Base-by-base conservation (phyloP, 495 filamentous ascomycete genomes). In the Penicillium arizonense region DNA sequence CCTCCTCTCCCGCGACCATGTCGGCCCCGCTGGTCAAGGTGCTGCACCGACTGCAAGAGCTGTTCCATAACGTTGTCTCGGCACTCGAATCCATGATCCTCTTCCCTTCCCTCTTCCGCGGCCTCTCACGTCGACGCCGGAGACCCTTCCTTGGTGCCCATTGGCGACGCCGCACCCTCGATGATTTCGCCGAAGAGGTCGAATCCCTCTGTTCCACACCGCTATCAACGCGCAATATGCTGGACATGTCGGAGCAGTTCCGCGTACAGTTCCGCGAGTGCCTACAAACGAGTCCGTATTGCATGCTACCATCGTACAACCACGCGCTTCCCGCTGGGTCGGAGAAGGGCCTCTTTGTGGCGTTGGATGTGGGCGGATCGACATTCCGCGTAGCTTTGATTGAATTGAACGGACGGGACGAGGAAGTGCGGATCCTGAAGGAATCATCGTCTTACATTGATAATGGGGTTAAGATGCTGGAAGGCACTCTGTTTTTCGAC, bases 271-370 rank as follows among this genome's bases (percentile, higher is more conserved):
- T 84, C 61, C 65, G 59, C 40, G 61, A 74, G 39, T 81, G 78
- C 48, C 67, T 87, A 8, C 69, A 79, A 51, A 65, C 65, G 18
- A 83, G 77, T 60, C 72, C 78, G 9, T 75, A 77, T 50, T 82
- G 78, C 68, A 88, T 87, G 85, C 72, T 87, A 35, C 85, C 85
- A 0, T 87, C 85, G 5, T 85, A 82, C 69, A 85, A 79, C 52
- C 76, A 85, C 58, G 78, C 76, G 0, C 71, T 88, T 18, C 85
- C 85, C 3, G 77, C 77, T 10, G 85, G 85, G 7, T 48, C 73
- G 35, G 85, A 88, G 56, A 69, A 70, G 44, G 85, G 85, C 10
- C 82, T 78, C 10, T 85, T 76, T 55, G 64, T 88, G 21, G 82
- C 81, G 1, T 62, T 88, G 50, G 85, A 88, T 65, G 85, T 87